Evolutionary conservation across 2,329 filamentous ascomycete species (phyloP), one percentile per base, ranked within the genome.

Genomic region (Cladobotryum mycophilum): DNA sequence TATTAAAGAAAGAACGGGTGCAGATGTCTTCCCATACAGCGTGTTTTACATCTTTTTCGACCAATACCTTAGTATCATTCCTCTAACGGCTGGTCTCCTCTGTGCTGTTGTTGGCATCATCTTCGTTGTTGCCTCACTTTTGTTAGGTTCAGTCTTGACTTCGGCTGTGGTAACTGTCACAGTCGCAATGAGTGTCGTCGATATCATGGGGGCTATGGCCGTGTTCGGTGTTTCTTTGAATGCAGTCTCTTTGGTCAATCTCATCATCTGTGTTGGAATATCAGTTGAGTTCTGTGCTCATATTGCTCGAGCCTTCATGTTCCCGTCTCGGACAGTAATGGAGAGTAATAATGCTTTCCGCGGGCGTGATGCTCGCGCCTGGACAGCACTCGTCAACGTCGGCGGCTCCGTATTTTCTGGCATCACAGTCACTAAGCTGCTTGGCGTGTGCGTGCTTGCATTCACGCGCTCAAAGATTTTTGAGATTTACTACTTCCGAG

Each of bases 31-130:
- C 76, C 89, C 93, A 0, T 99, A 99, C 73, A 95, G 89, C 59
- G 85, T 96, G 54, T 96, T 96, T 67, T 99, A 99, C 73, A 91
- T 99, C 66, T 99, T 97, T 79, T 99, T 99, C 66, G 93, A 99
- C 65, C 93, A 97, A 66, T 99, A 99, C 64, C 80, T 89, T 5
- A 81, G 81, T 52, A 97, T 99, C 54, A 82, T 95, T 17, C 77
- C 79, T 11, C 77, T 97, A 4, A 91, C 92, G 0, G 85, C 80
- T 1, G 82, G 85, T 0, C 80, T 99, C 1, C 79, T 99, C 30
- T 86, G 86, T 38, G 86, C 88, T 3, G 92, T 90, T 0, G 76
- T 97, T 13, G 88, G 79, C 22, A 88, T 96, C 57, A 95, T 97
- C 53, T 86, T 96, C 52, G 65, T 87, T 53, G 80, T 99, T 42